phyloP scores from a whole-genome alignment of 1,284 basidiomycete species.

The Chalciporus sp. region DNA sequence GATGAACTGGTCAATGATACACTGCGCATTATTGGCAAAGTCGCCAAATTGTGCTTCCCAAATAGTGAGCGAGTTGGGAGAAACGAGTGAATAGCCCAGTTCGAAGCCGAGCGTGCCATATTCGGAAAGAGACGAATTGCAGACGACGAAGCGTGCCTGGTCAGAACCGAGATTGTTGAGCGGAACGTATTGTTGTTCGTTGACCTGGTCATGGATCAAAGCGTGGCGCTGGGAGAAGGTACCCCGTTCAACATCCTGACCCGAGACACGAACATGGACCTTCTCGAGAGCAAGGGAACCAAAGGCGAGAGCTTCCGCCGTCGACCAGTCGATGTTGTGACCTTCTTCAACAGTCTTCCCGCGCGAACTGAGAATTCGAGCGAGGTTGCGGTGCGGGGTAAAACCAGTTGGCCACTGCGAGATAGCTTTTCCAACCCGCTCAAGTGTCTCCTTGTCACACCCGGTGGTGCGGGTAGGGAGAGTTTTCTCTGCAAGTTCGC shows the following conservation, averaged over 20 bases:
- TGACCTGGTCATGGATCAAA: slow-evolving; percentile 94
- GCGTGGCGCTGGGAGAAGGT: slow-evolving; percentile 99
- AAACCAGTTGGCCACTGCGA: slow-evolving; percentile 87
- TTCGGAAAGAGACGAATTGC: slow-evolving; percentile 98
- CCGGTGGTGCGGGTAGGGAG: slow-evolving; percentile 91
- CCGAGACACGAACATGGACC: slow-evolving; percentile 93
- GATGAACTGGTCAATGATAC: slow-evolving; percentile 99
- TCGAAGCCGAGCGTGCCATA: slow-evolving; percentile 97
- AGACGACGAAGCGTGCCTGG: slow-evolving; percentile 92
- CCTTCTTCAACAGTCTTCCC: slow-evolving; percentile 93
- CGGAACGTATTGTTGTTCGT: slow-evolving; percentile 88
- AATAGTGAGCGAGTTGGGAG: slow-evolving; percentile 90
- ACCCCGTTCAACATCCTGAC: slow-evolving; percentile 98
- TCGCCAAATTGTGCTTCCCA: slow-evolving; percentile 99
- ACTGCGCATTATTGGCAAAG: slow-evolving; percentile 96
- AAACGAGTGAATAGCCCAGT: slow-evolving; percentile 97
- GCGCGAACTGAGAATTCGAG: slow-evolving; percentile 86
- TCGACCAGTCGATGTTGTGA: slow-evolving; percentile 95
- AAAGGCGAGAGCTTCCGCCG: slow-evolving; percentile 98
- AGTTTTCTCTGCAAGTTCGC: slow-evolving; percentile 91
- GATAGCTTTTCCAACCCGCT: slow-evolving; percentile 85
- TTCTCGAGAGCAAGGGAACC: slow-evolving; percentile 92
- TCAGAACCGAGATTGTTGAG: slow-evolving; percentile 86
- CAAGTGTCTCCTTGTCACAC: slow-evolving; percentile 75
- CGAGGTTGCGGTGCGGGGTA: slow-evolving; percentile 90